phyloP scores from a whole-genome alignment of 2,329 filamentous ascomycete genomes.

The Fusarium miscanthi region DNA sequence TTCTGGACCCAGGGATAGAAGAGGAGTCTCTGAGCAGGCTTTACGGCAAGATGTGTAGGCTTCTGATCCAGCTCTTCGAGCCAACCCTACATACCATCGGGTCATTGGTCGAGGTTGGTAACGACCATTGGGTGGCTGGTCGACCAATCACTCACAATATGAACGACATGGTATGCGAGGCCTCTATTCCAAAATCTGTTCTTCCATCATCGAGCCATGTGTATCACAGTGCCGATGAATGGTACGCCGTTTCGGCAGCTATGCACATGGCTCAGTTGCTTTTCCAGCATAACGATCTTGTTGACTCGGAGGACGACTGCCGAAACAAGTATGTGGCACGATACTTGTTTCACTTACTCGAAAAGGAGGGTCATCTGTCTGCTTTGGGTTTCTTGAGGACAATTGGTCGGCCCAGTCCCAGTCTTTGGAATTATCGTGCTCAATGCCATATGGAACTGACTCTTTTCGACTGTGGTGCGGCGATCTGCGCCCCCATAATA shows the following conservation, averaged over 20 bases:
- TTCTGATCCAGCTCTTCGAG: slow-evolving; percentile 52
- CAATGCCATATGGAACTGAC: not conserved
- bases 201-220: slow-evolving; percentile 17
- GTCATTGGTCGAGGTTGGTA: slow-evolving; percentile 46
- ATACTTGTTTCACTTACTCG: slow-evolving; percentile 53
- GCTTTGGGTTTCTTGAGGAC: slow-evolving; percentile 45
- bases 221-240: slow-evolving; percentile 49
- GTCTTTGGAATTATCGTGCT: not conserved
- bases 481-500: slow-evolving; percentile 44
- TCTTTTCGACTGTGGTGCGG: slow-evolving; percentile 48
- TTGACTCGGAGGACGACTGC: slow-evolving; percentile 53
- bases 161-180: slow-evolving; percentile 50
- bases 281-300: slow-evolving; percentile 55
- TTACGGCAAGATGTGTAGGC: not conserved
- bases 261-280: slow-evolving; percentile 54
- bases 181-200: slow-evolving; percentile 18
- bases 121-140: slow-evolving; percentile 42
- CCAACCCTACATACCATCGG: slow-evolving; percentile 52
- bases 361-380: slow-evolving; percentile 42
- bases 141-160: slow-evolving; percentile 56
- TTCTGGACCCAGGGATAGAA: not conserved
- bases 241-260: slow-evolving; percentile 53
- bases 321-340: slow-evolving; percentile 57
- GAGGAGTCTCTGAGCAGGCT: not conserved
- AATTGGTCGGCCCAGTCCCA: slow-evolving; percentile 46